Evolutionary conservation across 2,329 filamentous ascomycete species (phyloP).

Genomic region (Hymenoscyphus fraxineus): DNA sequence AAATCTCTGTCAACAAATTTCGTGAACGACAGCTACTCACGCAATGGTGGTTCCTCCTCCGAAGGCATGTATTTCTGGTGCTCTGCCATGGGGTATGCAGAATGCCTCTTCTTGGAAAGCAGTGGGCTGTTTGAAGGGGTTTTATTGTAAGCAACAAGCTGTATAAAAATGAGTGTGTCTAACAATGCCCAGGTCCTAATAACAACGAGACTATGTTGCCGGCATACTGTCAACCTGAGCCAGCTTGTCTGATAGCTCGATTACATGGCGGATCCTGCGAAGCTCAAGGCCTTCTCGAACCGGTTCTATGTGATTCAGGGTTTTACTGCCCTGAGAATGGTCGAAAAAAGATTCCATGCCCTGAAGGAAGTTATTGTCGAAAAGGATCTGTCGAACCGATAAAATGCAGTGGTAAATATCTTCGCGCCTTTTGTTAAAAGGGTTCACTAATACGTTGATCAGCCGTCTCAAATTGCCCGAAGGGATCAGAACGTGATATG

Average conservation of each 20-base stretch:
- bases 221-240: slow-evolving; percentile 27
- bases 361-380: slow-evolving; percentile 48
- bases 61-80: slow-evolving; percentile 9
- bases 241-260: slow-evolving; percentile 19
- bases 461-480: not conserved
- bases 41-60: not conserved
- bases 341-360: slow-evolving; percentile 39
- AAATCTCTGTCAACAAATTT: not conserved
- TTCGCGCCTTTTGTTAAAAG: not conserved
- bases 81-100: slow-evolving; percentile 13
- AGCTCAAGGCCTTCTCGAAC: slow-evolving; percentile 41
- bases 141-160: slow-evolving; percentile 16
- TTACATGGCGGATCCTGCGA: slow-evolving; percentile 19
- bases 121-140: slow-evolving; percentile 18
- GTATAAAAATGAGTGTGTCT: not conserved
- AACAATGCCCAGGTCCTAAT: slow-evolving; percentile 18
- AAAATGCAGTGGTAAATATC: slow-evolving; percentile 41
- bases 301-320: slow-evolving; percentile 47
- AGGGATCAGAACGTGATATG: not conserved
- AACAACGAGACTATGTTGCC: slow-evolving; percentile 23
- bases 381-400: slow-evolving; percentile 46
- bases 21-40: not conserved
- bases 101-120: slow-evolving; percentile 14
- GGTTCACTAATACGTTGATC: not conserved
- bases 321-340: slow-evolving; percentile 46